Conservation (phyloP, 306 rosid genomes). For the Cyclanthera cordifolia region DNA sequence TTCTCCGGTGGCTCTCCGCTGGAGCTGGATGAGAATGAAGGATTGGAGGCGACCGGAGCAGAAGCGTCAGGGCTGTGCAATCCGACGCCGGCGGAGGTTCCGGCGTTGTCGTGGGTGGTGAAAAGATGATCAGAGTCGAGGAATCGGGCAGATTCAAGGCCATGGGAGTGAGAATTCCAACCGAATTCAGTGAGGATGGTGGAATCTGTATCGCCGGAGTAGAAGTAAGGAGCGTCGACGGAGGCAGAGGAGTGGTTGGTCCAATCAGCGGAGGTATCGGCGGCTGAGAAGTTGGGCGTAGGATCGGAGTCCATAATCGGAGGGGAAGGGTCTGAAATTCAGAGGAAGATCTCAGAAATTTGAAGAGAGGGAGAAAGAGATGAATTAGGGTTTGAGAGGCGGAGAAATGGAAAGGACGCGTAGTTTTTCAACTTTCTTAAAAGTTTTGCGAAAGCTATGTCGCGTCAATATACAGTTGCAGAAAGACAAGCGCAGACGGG, state of each 20-base stretch:
- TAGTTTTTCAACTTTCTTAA: constrained; percentile 44
- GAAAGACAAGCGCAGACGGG: background rate
- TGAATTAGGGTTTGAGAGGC: constrained; percentile 8
- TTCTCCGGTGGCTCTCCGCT: constrained; percentile 80
- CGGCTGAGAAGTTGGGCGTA: constrained; percentile 26
- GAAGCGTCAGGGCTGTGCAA: no score
- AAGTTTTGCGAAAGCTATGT: constrained; percentile 35
- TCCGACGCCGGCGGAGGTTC: constrained; percentile 19
- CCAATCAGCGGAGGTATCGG: constrained; percentile 26
- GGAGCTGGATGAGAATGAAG: constrained; percentile 64
- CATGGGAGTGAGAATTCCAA: no score
- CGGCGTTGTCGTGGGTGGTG: no score
- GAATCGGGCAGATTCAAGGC: no score
- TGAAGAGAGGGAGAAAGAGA: background rate
- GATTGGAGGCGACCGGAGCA: constrained; percentile 35
- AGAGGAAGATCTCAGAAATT: background rate
- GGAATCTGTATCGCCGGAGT: no score
- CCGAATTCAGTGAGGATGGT: no score
- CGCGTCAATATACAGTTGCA: constrained; percentile 40
- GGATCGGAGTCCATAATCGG: constrained; percentile 36
- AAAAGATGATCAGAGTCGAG: no score
- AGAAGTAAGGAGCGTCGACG: constrained; percentile 11
- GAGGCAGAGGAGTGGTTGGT: background rate
- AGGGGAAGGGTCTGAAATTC: background rate
- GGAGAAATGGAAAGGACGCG: constrained; percentile 48